phyloP scores from a whole-genome alignment of 208 protist species.

The Acanthamoeba rhysodes region DNA sequence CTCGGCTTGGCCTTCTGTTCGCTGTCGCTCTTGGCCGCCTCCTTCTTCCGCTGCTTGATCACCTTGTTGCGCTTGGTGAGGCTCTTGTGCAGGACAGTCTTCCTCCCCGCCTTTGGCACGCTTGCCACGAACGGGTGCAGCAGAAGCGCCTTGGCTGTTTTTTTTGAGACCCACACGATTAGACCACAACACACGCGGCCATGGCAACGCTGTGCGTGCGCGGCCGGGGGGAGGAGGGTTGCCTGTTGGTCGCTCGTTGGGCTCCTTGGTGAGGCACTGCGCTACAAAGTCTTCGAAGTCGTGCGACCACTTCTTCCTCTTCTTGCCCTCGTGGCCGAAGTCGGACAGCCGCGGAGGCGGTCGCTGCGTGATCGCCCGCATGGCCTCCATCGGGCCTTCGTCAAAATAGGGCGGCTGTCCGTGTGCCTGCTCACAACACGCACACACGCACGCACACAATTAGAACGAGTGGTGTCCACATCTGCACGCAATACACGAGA shows the following conservation, averaged over 20 bases:
- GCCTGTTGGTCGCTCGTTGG: constrained; percentile 64
- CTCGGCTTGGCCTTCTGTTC: neutral
- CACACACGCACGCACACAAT: neutral
- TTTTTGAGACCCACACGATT: neutral
- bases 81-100: constrained; percentile 35
- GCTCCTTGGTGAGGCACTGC: constrained; percentile 75
- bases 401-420: constrained; percentile 52
- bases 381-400: constrained; percentile 56
- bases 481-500: neutral
- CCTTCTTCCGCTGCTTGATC: constrained; percentile 40
- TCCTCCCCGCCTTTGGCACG: neutral
- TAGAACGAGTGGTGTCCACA: neutral
- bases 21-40: constrained; percentile 2
- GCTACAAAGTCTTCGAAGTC: constrained; percentile 74
- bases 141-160: constrained; percentile 4
- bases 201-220: neutral
- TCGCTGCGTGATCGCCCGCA: constrained; percentile 36
- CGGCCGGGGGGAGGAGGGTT: neutral
- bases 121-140: constrained; percentile 51
- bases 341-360: constrained; percentile 51
- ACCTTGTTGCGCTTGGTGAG: constrained; percentile 50
- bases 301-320: constrained; percentile 62
- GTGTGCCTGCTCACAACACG: neutral
- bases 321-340: neutral
- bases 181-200: neutral